Conservation (phyloP, 2,329 filamentous ascomycete genomes). For the Raffaelea arxii region DNA sequence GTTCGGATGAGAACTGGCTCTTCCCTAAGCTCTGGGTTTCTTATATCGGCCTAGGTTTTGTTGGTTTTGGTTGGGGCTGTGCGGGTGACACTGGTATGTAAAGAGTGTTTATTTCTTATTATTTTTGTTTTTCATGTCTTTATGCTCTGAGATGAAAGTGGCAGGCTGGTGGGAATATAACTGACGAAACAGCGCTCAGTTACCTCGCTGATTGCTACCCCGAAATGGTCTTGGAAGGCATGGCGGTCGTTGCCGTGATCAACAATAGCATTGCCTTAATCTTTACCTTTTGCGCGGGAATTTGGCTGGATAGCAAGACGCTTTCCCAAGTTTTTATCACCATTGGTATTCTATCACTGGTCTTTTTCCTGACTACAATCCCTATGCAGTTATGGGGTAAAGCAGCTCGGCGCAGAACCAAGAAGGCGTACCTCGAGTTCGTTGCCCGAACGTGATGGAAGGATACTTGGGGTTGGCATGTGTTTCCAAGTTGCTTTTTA, state of each 20-base stretch:
- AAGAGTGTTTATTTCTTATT: no score
- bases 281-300: slow-evolving; percentile 3
- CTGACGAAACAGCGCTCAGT: no score
- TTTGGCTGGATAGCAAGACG: slow-evolving; percentile 2
- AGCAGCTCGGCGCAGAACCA: slow-evolving; percentile 1
- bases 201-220: slow-evolving; percentile 7
- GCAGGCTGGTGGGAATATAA: no score
- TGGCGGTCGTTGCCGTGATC: slow-evolving; percentile 5
- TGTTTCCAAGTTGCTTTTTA: no score
- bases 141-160: no score
- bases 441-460: slow-evolving; percentile 1
- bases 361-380: slow-evolving; percentile 4
- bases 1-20: slow-evolving; percentile 3
- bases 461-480: no score
- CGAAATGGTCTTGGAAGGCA: slow-evolving; percentile 5
- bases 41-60: slow-evolving; percentile 1
- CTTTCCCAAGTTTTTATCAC: slow-evolving; percentile 1
- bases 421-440: neutral
- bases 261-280: slow-evolving; percentile 6
- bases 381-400: slow-evolving; percentile 5
- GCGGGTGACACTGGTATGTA: slow-evolving; percentile 1
- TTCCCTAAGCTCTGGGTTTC: slow-evolving; percentile 1
- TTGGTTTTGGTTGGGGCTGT: slow-evolving; percentile 7
- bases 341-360: slow-evolving; percentile 3
- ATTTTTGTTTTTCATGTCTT: no score